Percentiles rank a stretch among this genome's conserved stretches.
Conservation (phyloP, 306 rosid genomes). For the Spatholobus suberectus region DNA sequence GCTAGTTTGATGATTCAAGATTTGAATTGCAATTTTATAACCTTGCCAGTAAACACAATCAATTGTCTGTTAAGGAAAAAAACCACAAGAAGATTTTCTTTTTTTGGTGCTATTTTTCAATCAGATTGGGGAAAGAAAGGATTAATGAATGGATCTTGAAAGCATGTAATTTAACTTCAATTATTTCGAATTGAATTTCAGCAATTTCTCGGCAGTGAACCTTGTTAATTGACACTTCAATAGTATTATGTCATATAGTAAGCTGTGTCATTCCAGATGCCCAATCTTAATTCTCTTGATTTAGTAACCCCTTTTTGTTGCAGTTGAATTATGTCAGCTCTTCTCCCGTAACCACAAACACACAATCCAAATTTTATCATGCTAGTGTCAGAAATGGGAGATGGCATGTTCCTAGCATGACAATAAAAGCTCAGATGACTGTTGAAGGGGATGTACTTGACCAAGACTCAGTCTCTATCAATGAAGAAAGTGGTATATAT, state of each 20-base stretch:
- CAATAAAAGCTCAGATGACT: slow-evolving; percentile 53
- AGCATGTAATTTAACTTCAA: background rate
- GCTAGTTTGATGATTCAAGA: background rate
- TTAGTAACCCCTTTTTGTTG: slow-evolving; percentile 23
- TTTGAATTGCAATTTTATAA: background rate
- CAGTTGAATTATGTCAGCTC: slow-evolving; percentile 54
- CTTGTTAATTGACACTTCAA: slow-evolving; percentile 26
- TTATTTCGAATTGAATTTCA: background rate
- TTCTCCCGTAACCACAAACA: slow-evolving; percentile 21
- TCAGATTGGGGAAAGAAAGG: background rate
- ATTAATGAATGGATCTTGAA: background rate
- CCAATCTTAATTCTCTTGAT: background rate
- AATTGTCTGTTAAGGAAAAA: background rate
- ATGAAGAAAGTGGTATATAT: slow-evolving; percentile 53
- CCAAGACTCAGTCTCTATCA: slow-evolving; percentile 46
- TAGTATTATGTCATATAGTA: background rate
- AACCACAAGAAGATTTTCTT: background rate
- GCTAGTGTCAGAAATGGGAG: slow-evolving; percentile 46
- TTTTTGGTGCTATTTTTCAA: background rate
- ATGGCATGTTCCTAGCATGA: slow-evolving; percentile 40
- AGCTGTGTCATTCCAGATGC: background rate
- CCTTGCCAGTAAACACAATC: background rate
- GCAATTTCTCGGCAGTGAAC: background rate
- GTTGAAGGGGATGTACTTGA: slow-evolving; percentile 65
- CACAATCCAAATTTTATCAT: slow-evolving; percentile 43